Evolutionary conservation across 352 stramenopile genomes (phyloP).

Genomic region (Phytophthora crassamura): DNA sequence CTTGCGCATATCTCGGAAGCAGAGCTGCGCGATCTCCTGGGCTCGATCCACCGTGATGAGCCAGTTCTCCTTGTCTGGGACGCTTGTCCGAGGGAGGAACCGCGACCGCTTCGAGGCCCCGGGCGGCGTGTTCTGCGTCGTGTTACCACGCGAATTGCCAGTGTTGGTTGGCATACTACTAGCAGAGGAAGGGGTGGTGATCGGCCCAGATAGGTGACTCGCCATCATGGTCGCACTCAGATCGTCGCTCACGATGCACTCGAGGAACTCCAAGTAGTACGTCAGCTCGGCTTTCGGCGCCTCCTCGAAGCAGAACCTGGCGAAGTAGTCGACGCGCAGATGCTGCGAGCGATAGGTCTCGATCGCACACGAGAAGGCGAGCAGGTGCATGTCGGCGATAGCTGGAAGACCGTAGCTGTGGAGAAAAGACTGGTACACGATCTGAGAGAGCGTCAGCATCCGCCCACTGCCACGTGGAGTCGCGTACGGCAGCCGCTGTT

Average conservation of each 20-base stretch:
- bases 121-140: slow-evolving; percentile 15
- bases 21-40: slow-evolving; percentile 64
- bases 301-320: slow-evolving; percentile 82
- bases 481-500: slow-evolving; percentile 29
- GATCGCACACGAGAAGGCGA: slow-evolving; percentile 75
- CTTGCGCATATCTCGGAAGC: slow-evolving; percentile 81
- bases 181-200: slow-evolving; percentile 9
- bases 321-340: slow-evolving; percentile 78
- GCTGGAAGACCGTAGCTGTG: slow-evolving; percentile 79
- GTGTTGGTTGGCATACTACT: slow-evolving; percentile 4
- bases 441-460: slow-evolving; percentile 63
- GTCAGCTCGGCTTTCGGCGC: slow-evolving; percentile 52
- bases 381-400: slow-evolving; percentile 84
- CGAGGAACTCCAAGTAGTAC: slow-evolving; percentile 80
- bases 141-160: slow-evolving; percentile 10
- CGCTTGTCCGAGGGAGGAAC: slow-evolving; percentile 56
- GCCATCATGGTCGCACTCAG: slow-evolving; percentile 21
- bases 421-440: slow-evolving; percentile 86
- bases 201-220: slow-evolving; percentile 9
- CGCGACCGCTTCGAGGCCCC: slow-evolving; percentile 48
- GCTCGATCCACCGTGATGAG: slow-evolving; percentile 69
- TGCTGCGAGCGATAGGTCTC: slow-evolving; percentile 73
- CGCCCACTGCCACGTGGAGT: slow-evolving; percentile 33
- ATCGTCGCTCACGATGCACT: slow-evolving; percentile 76
- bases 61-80: slow-evolving; percentile 81